These are phyloP conservation scores for Pelargonium nanum DNA, from an alignment of 345 rosid genomes.

Conservation along the genomic window DNA sequence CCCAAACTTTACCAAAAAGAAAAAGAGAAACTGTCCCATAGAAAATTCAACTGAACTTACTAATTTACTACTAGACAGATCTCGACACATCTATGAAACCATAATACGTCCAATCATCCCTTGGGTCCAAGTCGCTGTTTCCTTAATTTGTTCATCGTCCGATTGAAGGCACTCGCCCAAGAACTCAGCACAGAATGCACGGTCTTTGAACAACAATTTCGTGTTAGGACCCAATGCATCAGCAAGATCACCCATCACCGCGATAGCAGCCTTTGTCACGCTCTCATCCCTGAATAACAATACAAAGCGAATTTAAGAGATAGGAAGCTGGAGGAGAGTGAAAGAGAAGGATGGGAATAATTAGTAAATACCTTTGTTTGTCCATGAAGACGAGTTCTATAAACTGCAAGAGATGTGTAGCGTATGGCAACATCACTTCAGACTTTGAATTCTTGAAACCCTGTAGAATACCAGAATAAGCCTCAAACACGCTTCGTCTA, in stretches of 20 bases:
- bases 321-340: neutral
- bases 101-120: slow-evolving; percentile 75
- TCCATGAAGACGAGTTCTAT: slow-evolving; percentile 69
- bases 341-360: neutral
- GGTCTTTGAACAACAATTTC: slow-evolving; percentile 54
- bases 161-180: slow-evolving; percentile 68
- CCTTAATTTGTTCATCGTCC: slow-evolving; percentile 77
- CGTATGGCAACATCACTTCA: slow-evolving; percentile 78
- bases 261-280: slow-evolving; percentile 82
- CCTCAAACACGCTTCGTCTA: slow-evolving; percentile 77
- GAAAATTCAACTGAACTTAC: neutral
- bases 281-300: slow-evolving; percentile 58
- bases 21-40: slow-evolving; percentile 2
- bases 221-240: slow-evolving; percentile 71
- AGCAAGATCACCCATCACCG: slow-evolving; percentile 91
- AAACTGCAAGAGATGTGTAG: slow-evolving; percentile 70
- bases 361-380: slow-evolving; percentile 34
- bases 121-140: slow-evolving; percentile 78
- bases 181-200: slow-evolving; percentile 46
- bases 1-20: slow-evolving; percentile 14
- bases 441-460: slow-evolving; percentile 73
- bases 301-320: neutral
- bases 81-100: slow-evolving; percentile 31
- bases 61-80: neutral
- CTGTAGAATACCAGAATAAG: slow-evolving; percentile 89